These are phyloP conservation scores for Thalia dealbata DNA, from an alignment of 176 grass and related monocot species.

Conservation along the genomic window DNA sequence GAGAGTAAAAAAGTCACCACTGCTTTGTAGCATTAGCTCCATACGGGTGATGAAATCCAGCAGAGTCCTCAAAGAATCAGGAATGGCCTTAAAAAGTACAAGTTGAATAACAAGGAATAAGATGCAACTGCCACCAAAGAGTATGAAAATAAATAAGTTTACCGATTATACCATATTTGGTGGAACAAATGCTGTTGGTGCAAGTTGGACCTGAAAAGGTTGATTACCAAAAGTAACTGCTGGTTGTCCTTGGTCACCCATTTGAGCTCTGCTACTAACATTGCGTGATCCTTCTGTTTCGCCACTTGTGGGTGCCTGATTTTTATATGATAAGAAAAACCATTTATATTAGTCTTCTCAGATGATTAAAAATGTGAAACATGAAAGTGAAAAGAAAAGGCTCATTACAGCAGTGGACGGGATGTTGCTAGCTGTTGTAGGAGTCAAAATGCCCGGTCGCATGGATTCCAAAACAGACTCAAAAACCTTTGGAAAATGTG, in stretches of 20 bases:
- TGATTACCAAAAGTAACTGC: conserved; percentile 60
- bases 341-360: neutral
- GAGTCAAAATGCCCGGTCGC: conserved; percentile 36
- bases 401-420: conserved; percentile 30
- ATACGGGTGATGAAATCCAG: conserved; percentile 64
- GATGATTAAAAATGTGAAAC: neutral
- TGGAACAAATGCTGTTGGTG: conserved; percentile 29
- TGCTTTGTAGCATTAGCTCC: conserved; percentile 56
- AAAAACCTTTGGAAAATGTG: conserved; percentile 47
- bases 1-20: conserved; percentile 31
- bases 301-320: conserved; percentile 44
- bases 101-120: conserved; percentile 10
- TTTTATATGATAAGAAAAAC: conserved; percentile 10
- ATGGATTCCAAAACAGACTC: conserved; percentile 62
- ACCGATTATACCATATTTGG: conserved; percentile 34
- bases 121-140: conserved; percentile 12
- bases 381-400: conserved; percentile 14
- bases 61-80: conserved; percentile 70
- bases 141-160: neutral
- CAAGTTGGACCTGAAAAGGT: conserved; percentile 59
- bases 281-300: conserved; percentile 49
- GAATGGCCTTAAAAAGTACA: conserved; percentile 54
- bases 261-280: conserved; percentile 37
- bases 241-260: conserved; percentile 37
- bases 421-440: conserved; percentile 32